Evolutionary conservation across 2,329 filamentous ascomycete genomes (phyloP).

Genomic region (Hymenoscyphus occultus): DNA sequence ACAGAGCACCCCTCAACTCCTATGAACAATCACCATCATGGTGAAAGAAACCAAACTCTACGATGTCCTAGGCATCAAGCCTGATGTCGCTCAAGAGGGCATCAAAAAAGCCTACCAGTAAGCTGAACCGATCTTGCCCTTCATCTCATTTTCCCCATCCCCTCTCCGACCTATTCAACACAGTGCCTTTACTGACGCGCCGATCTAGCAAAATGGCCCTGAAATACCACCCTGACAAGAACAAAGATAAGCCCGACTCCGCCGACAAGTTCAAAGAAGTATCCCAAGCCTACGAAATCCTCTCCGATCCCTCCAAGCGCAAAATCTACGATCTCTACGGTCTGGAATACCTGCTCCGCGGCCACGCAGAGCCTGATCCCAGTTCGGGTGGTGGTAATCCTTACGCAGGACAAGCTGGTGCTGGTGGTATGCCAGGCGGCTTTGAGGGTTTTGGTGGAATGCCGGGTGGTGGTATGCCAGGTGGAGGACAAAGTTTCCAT

Average conservation of each 20-base stretch:
- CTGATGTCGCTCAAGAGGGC: constrained; percentile 82
- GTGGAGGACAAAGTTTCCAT: constrained; percentile 49
- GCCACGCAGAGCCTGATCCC: constrained; percentile 60
- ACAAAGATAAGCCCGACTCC: constrained; percentile 82
- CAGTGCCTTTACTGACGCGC: constrained; percentile 19
- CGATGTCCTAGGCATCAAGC: constrained; percentile 76
- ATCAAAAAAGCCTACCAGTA: constrained; percentile 96
- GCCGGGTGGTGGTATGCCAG: constrained; percentile 50
- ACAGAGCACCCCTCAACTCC: background rate
- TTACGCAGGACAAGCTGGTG: constrained; percentile 47
- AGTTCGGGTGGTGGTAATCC: constrained; percentile 56
- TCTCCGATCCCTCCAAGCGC: constrained; percentile 94
- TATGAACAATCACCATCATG: constrained; percentile 54
- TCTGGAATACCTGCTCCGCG: constrained; percentile 85
- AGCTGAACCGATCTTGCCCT: constrained; percentile 33
- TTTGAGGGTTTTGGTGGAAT: constrained; percentile 46
- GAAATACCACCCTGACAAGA: constrained; percentile 97
- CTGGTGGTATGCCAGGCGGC: constrained; percentile 54
- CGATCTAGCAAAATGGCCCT: constrained; percentile 72
- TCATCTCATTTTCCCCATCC: constrained; percentile 8
- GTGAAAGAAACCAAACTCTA: constrained; percentile 95
- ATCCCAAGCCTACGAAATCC: constrained; percentile 95
- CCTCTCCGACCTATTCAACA: background rate
- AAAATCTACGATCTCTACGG: constrained; percentile 94
- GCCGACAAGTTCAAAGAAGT: constrained; percentile 97